Percentiles rank a stretch among this genome's conserved stretches.
Evolutionary conservation across 2,329 filamentous ascomycete genomes (phyloP).

Genomic region (Ophiostoma ips): DNA sequence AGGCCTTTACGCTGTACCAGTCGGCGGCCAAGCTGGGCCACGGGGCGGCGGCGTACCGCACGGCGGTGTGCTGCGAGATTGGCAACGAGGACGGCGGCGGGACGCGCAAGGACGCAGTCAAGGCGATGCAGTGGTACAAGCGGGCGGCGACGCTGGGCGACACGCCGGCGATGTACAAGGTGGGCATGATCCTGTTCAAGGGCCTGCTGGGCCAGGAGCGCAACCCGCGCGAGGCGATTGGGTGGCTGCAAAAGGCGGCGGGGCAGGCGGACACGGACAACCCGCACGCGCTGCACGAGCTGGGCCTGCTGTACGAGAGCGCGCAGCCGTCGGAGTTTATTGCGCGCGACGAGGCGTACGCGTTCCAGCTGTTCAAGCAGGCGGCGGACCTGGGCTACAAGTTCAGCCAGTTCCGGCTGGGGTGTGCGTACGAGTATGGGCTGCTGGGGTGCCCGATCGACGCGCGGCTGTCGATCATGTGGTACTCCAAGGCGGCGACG

Average conservation of each 20-base stretch:
- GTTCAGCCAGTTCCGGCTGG: slow-evolving; percentile 82
- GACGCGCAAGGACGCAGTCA: slow-evolving; percentile 77
- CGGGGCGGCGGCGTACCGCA: slow-evolving; percentile 76
- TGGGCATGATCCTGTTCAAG: slow-evolving; percentile 91
- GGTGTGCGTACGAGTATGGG: slow-evolving; percentile 81
- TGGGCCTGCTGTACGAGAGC: slow-evolving; percentile 53
- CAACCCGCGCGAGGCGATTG: slow-evolving; percentile 74
- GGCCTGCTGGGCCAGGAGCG: slow-evolving; percentile 76
- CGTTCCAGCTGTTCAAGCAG: slow-evolving; percentile 67
- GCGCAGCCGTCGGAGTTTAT: slow-evolving; percentile 52
- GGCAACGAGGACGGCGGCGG: slow-evolving; percentile 89
- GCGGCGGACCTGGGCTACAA: slow-evolving; percentile 87
- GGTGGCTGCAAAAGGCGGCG: slow-evolving; percentile 86
- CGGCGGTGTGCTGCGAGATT: slow-evolving; percentile 94
- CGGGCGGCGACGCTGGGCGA: slow-evolving; percentile 83
- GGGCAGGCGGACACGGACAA: slow-evolving; percentile 81
- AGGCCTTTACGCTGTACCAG: slow-evolving; percentile 88
- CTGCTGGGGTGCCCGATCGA: slow-evolving; percentile 71
- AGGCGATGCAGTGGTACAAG: slow-evolving; percentile 97
- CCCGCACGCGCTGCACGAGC: slow-evolving; percentile 86
- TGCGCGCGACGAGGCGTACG: slow-evolving; percentile 68
- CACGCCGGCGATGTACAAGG: slow-evolving; percentile 92
- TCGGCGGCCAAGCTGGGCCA: slow-evolving; percentile 85
- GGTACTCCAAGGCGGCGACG: slow-evolving; percentile 82
- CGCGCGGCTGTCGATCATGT: slow-evolving; percentile 71